Evolutionary conservation across 2,329 filamentous ascomycete species (phyloP), one percentile per base, ranked within the genome.

Genomic region (Paraconiothyrium brasiliense): DNA sequence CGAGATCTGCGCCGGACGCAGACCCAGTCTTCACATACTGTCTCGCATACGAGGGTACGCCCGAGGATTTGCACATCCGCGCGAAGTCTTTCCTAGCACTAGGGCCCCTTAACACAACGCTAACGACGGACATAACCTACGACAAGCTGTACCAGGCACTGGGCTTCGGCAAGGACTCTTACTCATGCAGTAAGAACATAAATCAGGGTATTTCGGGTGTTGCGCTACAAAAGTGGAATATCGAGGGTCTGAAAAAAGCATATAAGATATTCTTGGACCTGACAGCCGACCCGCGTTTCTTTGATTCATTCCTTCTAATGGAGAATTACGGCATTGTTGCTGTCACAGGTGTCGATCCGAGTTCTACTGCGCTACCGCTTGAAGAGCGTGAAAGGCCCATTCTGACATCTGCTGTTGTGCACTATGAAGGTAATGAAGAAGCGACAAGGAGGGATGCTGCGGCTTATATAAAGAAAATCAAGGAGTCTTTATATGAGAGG

Each of bases 351-450:
- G 46, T 70, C 1, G 64, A 66, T n/a, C 0, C 55, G 10, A 30
- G 14, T 7, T 49, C 60, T 8, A 70, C 67, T 14, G 62, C 68
- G 3, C 24, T 70, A 24, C 41, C 69, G 2, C 50, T 46, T 7
- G 66, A 67, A 8, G 69, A 71, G 46, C 81, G 85, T 4, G 65
- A 69, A 2, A 78, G 82, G 10, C 67, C 67, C 4, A 54, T 68
- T 24, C 52, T 72, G 14, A 51, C 64, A 0, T 64, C 46, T 10
- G 58, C 65, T 14, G 37, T 60, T 1, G 16, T 71, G 22, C 68
- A 62, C 62, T 71, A 62, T 60, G 60, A 49, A 20, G 69, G 64
- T 10, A 49, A 67, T 24, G 54, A 64, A 27, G 44, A 57, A 48
- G 30, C 63, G 30, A 56, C 61, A 10, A 59, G 24, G 2, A 55